A percentile compares a stretch with the other conserved stretches of the same genome.
phyloP scores from a whole-genome alignment of 257 asterid species.

The Thymus mandschuricus region DNA sequence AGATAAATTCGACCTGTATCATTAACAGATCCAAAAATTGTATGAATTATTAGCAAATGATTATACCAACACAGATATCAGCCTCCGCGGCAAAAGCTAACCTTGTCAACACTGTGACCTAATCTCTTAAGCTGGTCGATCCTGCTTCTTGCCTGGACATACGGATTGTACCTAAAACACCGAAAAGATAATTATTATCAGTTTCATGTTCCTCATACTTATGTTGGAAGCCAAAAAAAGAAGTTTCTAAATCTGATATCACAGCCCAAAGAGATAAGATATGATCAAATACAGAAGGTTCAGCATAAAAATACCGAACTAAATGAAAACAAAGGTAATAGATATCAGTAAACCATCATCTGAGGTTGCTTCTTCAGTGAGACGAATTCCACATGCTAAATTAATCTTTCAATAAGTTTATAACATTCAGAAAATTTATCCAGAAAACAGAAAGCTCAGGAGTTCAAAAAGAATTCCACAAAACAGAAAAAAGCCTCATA shows the following conservation, averaged over 20 bases:
- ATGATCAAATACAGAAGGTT: background rate
- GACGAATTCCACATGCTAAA: background rate
- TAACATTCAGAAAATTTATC: background rate
- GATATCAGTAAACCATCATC: background rate
- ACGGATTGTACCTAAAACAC: slow-evolving; percentile 79
- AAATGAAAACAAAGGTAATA: background rate
- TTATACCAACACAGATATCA: slow-evolving; percentile 26
- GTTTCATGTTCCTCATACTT: background rate
- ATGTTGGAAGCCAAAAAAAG: background rate
- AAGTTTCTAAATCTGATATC: slow-evolving; percentile 7
- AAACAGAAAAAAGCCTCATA: background rate
- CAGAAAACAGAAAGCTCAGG: background rate
- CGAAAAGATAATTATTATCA: slow-evolving; percentile 6
- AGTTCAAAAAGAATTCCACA: background rate
- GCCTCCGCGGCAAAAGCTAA: slow-evolving; percentile 35
- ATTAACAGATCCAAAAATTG: slow-evolving; percentile 29
- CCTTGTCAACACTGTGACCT: slow-evolving; percentile 99
- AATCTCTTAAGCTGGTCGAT: slow-evolving; percentile 96
- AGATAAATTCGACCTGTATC: slow-evolving; percentile 92
- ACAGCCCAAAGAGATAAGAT: slow-evolving; percentile 13
- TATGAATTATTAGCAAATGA: background rate
- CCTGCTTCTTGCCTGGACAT: slow-evolving; percentile 97
- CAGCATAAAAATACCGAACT: background rate
- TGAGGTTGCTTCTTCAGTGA: background rate
- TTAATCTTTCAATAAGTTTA: background rate